Evolutionary conservation across 495 filamentous ascomycete genomes (phyloP), one percentile per base, ranked within the genome.

Genomic region (Penicillium parvum): DNA sequence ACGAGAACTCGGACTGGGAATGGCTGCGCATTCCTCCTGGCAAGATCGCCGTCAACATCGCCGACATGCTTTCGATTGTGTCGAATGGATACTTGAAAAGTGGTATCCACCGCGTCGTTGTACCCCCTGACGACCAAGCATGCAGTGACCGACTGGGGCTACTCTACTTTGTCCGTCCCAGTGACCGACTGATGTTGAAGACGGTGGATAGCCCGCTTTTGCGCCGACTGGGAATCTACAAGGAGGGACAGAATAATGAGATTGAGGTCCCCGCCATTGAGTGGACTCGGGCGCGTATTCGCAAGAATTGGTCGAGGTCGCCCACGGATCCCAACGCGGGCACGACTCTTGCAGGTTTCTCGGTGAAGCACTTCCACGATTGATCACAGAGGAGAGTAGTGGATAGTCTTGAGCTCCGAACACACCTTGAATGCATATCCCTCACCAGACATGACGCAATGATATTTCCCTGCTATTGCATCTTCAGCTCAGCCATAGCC

Each of bases 71-170:
- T 12, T 60, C 66, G 12, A 64, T 62, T 48, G 50, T 69, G 27
- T 72, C 69, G 1, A 67, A 65, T 7, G 71, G 72, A 0, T 65
- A 66, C 27, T 51, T 76, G 25, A 72, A 75, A 50, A 61, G 53
- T 3, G 73, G 64, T 21, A 58, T 74, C 14, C 74, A 77, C 35
- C 65, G 74, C 1, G 75, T 77, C 1, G 65, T 73, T 21, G 60
- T 71, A 6, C 71, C 69, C 7, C 71, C 72, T 1, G 49, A 53
- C 5, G 69, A 76, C 52, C 74, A 79, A 47, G 55, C 58, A 5
- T 53, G 74, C 28, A 51, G 73, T 9, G 63, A 75, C 39, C 64
- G 73, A 2, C 58, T 73, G 5, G 70, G 74, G 7, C 50, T 74
- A 2, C 45, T 77, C n/a, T 77, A 75, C 45, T 72, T 79, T 45